Evolutionary conservation across 106 monocot genomes (phyloP), one percentile per base, ranked within the genome.

Genomic region (Dioscorea dumetorum): DNA sequence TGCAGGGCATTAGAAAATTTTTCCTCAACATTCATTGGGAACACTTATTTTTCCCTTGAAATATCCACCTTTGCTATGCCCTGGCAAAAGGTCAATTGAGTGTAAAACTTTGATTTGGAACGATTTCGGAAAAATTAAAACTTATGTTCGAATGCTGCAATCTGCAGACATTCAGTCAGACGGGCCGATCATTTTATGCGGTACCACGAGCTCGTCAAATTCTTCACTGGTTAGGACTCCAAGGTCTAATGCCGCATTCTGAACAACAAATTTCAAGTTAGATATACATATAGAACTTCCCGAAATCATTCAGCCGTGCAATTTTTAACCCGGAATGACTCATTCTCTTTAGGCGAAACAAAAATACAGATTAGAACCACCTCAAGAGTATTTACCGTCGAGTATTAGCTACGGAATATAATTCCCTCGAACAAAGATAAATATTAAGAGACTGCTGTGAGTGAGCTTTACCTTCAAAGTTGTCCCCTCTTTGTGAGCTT

Each of bases 401-500:
- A 41, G 6, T 41, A 41, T 41, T 41, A 41, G 41, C 41, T 41
- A 41, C 0, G 0, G 5, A 41, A 41, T 8, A 1, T 41, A 10
- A 41, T 41, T 41, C 41, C 2, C 0, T 41, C 41, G 10, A 41
- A 41, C 41, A 6, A 41, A 2, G 41, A 41, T 41, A 41, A 41
- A 41, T 41, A 0, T 35, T 5, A 20, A 41, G 14, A 67, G 31
- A 31, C 15, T 70, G 23, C 33, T 10, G 12, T 49, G 31, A 64
- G 12, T 49, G 31, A 64, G 48, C 50, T 28, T 77, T 60, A 97
- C 95, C 91, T 97, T 97, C 22, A 97, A 77, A 33, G 94, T 94
- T n/a, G 85, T 82, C 31, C 94, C 94, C 84, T 94, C 90, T 77
- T 90, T 94, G 50, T 94, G 94, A 57, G 94, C 94, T 80, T 90